These are phyloP conservation scores for Phycomyces blakesleeanus DNA, from an alignment of 192 early-diverging fungal genomes.

Conservation along the genomic window DNA sequence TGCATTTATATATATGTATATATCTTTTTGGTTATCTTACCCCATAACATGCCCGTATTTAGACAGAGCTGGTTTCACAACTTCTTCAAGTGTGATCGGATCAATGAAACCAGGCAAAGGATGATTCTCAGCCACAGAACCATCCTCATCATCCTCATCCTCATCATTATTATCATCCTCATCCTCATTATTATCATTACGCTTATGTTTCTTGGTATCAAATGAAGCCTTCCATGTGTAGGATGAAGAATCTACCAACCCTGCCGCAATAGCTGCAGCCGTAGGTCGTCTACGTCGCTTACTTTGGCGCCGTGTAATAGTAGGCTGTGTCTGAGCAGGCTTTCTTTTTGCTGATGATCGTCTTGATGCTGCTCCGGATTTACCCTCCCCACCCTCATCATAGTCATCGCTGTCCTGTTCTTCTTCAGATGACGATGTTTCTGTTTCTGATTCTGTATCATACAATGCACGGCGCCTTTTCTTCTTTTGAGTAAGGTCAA, in stretches of 20 bases:
- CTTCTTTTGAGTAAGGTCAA: not conserved
- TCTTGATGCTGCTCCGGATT: no score
- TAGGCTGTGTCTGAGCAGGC: not conserved
- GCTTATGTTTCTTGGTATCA: no score
- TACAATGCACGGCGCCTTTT: not conserved
- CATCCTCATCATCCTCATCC: conserved; percentile 45
- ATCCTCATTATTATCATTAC: no score
- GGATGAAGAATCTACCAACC: not conserved
- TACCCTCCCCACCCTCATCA: no score
- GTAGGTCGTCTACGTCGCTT: conserved; percentile 4
- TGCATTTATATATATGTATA: no score
- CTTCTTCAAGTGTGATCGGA: conserved; percentile 85
- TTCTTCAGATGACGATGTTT: not conserved
- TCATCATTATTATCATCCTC: conserved; percentile 45
- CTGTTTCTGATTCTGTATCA: conserved; percentile 1
- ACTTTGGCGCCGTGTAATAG: conserved; percentile 8
- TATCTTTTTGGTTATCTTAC: conserved; percentile 27
- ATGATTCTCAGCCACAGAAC: conserved; percentile 42
- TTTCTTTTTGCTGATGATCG: conserved; percentile 43
- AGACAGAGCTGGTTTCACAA: conserved; percentile 86
- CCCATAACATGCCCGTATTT: conserved; percentile 89
- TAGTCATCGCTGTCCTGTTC: conserved; percentile 46
- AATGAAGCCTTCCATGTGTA: not conserved
- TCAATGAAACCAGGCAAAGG: conserved; percentile 86
- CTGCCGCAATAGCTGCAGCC: conserved; percentile 1